phyloP scores from a whole-genome alignment of 768 basidiomycete species.

The Sistotremastrum niveocremeum region DNA sequence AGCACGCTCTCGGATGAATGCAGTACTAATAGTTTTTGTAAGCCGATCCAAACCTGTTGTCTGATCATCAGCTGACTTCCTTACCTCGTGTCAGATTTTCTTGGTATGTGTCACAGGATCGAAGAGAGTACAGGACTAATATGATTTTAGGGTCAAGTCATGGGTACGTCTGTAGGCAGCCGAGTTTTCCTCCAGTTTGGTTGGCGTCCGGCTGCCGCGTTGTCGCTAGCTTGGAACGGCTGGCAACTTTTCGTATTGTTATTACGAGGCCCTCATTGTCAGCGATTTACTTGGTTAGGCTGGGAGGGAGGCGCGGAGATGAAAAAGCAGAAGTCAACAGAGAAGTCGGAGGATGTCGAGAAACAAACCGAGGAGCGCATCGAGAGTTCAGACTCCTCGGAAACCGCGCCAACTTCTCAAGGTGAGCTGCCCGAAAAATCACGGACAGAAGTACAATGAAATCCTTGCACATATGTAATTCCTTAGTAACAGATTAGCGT shows the following conservation, averaged over 20 bases:
- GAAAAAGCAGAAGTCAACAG: no score
- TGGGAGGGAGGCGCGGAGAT: slow-evolving; percentile 19
- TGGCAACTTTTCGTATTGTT: slow-evolving; percentile 45
- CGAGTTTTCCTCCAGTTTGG: slow-evolving; percentile 55
- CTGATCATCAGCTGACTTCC: neutral
- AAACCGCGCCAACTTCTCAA: no score
- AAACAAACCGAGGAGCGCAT: no score
- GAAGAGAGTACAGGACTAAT: slow-evolving; percentile 16
- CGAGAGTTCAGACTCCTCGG: no score
- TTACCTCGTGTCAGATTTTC: slow-evolving; percentile 3
- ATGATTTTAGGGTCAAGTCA: slow-evolving; percentile 63
- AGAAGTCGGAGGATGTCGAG: no score
- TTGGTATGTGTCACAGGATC: neutral
- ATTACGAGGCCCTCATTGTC: slow-evolving; percentile 51
- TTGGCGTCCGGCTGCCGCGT: slow-evolving; percentile 51
- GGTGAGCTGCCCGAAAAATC: no score
- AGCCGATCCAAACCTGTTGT: slow-evolving; percentile 7
- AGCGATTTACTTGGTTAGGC: slow-evolving; percentile 22
- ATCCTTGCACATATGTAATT: no score
- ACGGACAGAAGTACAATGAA: no score
- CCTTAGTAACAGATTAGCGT: no score
- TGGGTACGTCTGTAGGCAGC: slow-evolving; percentile 67
- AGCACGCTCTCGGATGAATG: slow-evolving; percentile 63
- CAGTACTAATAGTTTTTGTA: slow-evolving; percentile 59
- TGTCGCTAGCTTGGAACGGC: slow-evolving; percentile 45